A percentile compares a stretch with the other conserved stretches of the same genome.
These are phyloP conservation scores for Collybia nuda DNA, from an alignment of 768 basidiomycete genomes.

Conservation along the genomic window DNA sequence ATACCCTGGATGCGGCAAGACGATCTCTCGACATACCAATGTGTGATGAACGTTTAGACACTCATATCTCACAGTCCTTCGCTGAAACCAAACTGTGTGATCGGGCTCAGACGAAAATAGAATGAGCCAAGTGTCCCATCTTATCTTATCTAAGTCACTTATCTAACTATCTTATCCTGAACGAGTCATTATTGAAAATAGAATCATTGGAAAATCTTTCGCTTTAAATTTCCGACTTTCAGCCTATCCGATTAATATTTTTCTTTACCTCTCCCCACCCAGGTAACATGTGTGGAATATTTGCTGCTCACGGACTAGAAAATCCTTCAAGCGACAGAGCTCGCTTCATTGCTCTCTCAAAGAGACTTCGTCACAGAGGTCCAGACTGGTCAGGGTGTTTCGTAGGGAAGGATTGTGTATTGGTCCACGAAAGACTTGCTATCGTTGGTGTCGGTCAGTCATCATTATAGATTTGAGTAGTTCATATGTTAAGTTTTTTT, in stretches of 20 bases:
- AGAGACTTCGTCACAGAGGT: conserved; percentile 89
- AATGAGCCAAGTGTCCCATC: conserved; percentile 5
- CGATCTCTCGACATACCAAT: conserved; percentile 35
- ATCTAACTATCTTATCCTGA: not conserved
- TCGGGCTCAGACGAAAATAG: conserved; percentile 1
- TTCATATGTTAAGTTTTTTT: not conserved
- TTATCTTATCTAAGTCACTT: conserved; percentile 14
- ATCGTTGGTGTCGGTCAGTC: conserved; percentile 94
- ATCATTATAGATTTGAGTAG: not conserved
- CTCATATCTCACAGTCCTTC: not conserved
- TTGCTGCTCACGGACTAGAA: conserved; percentile 80
- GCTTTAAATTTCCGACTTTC: conserved; percentile 8
- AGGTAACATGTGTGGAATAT: conserved; percentile 84
- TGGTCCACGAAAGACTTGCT: conserved; percentile 95
- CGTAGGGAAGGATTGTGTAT: conserved; percentile 76
- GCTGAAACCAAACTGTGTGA: not conserved
- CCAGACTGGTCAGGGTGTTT: conserved; percentile 99
- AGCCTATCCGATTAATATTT: conserved; percentile 1
- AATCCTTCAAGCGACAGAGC: conserved; percentile 69
- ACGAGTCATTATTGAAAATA: conserved; percentile 11
- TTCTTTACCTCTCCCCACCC: conserved; percentile 5
- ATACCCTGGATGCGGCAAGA: conserved; percentile 36
- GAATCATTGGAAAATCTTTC: not conserved
- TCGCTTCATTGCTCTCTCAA: conserved; percentile 81
- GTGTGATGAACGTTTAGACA: not conserved